Evolutionary conservation across 2,329 filamentous ascomycete species (phyloP).

Genomic region (Chaetothyriales sp.): DNA sequence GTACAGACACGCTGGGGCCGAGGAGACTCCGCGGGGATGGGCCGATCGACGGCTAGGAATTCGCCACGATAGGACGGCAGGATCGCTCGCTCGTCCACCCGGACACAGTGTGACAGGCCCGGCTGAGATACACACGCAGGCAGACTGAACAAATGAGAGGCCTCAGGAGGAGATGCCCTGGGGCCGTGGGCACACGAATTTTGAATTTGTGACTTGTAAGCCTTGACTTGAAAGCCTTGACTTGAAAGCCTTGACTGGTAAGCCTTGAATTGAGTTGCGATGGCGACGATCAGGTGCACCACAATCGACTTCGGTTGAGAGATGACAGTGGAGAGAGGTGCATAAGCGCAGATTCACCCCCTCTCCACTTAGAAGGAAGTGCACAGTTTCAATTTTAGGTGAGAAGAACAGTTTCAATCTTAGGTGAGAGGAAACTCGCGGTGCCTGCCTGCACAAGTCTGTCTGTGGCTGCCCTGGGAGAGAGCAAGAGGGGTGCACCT

Average conservation of each 20-base stretch:
- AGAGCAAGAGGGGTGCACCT: no score
- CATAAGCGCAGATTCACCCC: background rate
- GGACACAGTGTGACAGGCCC: background rate
- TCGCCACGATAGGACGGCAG: background rate
- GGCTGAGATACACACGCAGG: background rate
- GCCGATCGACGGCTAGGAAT: no score
- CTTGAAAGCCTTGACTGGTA: background rate
- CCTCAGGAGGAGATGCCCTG: background rate
- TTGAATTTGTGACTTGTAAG: no score
- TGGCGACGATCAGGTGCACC: background rate
- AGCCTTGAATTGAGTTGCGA: background rate
- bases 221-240: no score
- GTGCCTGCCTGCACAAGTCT: no score
- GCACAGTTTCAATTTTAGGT: background rate
- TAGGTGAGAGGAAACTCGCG: no score
- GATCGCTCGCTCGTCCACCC: background rate
- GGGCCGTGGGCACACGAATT: background rate
- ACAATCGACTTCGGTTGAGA: no score
- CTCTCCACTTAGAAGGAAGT: background rate
- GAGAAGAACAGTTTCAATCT: background rate
- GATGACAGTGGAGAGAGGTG: background rate
- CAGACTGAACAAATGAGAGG: background rate
- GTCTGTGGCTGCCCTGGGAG: no score
- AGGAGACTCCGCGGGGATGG: no score
- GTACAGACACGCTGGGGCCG: no score